A percentile compares a stretch with the other conserved stretches of the same genome.
Evolutionary conservation across 345 rosid genomes (phyloP).

Genomic region (Eucalyptus lansdowneana): DNA sequence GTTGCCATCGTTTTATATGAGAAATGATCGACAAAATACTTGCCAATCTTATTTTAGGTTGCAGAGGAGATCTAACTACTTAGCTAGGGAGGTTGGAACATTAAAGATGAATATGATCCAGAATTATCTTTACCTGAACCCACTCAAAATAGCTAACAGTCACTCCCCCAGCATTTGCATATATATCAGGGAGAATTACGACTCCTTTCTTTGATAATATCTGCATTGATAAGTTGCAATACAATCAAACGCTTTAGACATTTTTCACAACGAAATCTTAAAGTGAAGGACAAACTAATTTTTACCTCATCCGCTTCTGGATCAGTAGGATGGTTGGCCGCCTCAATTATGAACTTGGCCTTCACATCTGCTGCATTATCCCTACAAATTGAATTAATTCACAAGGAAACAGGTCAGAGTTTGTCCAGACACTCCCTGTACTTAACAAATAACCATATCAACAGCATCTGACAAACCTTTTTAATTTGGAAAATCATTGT

Average conservation of each 20-base stretch:
- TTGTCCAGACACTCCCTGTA: not conserved
- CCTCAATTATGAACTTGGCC: slow-evolving; percentile 93
- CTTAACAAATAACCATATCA: not conserved
- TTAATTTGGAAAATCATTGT: not conserved
- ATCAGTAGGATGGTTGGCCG: slow-evolving; percentile 97
- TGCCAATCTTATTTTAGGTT: not conserved
- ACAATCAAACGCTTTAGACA: not conserved
- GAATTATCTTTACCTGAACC: slow-evolving; percentile 61
- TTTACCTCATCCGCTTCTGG: slow-evolving; percentile 96
- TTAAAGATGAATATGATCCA: not conserved
- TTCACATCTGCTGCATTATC: slow-evolving; percentile 87
- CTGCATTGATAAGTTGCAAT: slow-evolving; percentile 21
- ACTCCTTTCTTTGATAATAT: slow-evolving; percentile 91
- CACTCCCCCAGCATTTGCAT: slow-evolving; percentile 97
- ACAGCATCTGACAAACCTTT: not conserved
- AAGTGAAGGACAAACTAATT: not conserved
- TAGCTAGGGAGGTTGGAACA: not conserved
- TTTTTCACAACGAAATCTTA: not conserved
- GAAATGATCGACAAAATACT: not conserved
- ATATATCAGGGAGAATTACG: slow-evolving; percentile 86
- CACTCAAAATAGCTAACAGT: slow-evolving; percentile 99
- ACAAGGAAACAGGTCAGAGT: not conserved
- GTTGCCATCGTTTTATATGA: not conserved
- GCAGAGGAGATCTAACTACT: not conserved
- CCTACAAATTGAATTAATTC: slow-evolving; percentile 13